Base-by-base conservation (phyloP, 1,284 basidiomycete genomes). In the Wolfiporia cocos region DNA sequence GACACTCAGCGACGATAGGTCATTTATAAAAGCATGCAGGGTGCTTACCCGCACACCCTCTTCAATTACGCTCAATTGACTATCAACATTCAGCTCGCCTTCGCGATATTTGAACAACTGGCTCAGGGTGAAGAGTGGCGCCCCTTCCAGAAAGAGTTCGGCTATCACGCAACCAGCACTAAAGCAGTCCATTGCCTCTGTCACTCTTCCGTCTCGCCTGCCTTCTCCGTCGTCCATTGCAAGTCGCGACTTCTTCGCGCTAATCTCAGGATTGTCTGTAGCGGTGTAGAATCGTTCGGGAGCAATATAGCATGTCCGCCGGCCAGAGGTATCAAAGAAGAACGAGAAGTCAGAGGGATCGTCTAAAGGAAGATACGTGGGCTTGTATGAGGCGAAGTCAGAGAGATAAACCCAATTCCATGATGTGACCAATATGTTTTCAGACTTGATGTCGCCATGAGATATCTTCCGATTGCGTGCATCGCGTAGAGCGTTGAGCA, bases 261-360 rank as follows among this genome's bases (percentile, higher is more conserved):
- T 81, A 44, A 85, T 83, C 32, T 86, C 86, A 0, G 81, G 81
- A 46, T 77, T 77, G 42, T 66, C 69, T 3, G 77, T 78, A 1
- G 86, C 77, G 2, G 85, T 81, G 64, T 88, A 98, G 68, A 99
- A 99, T 7, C 96, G 74, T 56, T 99, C 96, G 0, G 96, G 96
- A 0, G 96, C 96, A 46, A 99, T 71, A 57, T 99, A 98, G 62
- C 95, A 99, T 2, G 91, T 95, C 4, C 96, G 75, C 7, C 91
- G 73, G 1, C 89, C 92, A 7, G 91, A 93, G 2, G 92, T 95
- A 63, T 99, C 96, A 62, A 95, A 99, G 74, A 87, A 99, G 71
- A 94, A 96, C 4, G 92, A 93, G 63, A 98, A 99, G 66, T 97
- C 94, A 4, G 93, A 84, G 0, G 96, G 96, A 58, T 99, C 95